Conservation (phyloP, 1,284 basidiomycete genomes). For the Sanghuangporus sanghuang region DNA sequence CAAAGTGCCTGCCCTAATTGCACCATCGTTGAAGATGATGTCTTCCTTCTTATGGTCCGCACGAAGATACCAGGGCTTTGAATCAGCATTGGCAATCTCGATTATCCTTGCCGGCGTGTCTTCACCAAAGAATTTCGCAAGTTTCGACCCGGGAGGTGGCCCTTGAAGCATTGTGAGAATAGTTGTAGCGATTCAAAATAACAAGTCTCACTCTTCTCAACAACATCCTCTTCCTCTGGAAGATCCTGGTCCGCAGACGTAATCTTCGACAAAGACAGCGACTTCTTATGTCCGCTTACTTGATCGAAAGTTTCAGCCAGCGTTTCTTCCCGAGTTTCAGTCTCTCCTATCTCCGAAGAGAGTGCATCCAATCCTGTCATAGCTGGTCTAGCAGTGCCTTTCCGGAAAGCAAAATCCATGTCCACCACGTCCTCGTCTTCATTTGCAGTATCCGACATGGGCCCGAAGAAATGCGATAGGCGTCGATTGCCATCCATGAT, state of each 20-base stretch:
- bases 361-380: constrained; percentile 19
- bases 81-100: constrained; percentile 24
- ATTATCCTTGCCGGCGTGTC: constrained; percentile 16
- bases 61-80: constrained; percentile 82
- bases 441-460: constrained; percentile 27
- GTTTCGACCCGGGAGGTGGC: constrained; percentile 13
- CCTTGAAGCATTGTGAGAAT: neutral
- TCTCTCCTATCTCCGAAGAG: constrained; percentile 2
- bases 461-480: constrained; percentile 28
- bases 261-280: neutral
- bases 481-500: constrained; percentile 45
- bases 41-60: constrained; percentile 77
- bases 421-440: constrained; percentile 57
- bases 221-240: constrained; percentile 14
- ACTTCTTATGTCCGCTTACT: constrained; percentile 4
- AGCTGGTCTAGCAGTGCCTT: constrained; percentile 23
- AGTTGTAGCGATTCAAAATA: neutral
- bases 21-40: constrained; percentile 81
- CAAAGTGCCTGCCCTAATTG: constrained; percentile 85
- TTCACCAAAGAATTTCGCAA: constrained; percentile 14
- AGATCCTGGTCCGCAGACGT: neutral
- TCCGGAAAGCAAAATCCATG: constrained; percentile 49
- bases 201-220: constrained; percentile 10
- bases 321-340: neutral
- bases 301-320: neutral